Evolutionary conservation across 169 alveolate species (phyloP).

Genomic region (Cyclospora cayetanensis): DNA sequence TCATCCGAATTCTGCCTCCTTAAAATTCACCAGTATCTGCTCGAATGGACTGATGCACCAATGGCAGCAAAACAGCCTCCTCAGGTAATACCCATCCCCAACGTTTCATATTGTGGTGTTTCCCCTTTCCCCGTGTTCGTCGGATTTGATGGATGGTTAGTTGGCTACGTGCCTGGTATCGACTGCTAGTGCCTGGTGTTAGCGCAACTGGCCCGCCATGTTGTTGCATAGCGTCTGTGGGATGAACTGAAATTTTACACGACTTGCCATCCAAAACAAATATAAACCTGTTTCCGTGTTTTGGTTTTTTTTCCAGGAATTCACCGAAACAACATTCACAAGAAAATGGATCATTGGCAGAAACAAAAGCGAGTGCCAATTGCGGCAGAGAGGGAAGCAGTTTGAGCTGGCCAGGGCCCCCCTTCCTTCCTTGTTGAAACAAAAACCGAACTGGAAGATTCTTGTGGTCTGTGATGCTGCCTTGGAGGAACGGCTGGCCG

Average conservation of each 20-base stretch:
- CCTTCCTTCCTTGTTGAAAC: not conserved
- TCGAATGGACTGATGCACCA: not conserved
- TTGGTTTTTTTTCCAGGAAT: slow-evolving; percentile 13
- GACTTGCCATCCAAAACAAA: not conserved
- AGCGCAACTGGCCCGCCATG: no score
- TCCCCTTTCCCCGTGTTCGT: no score
- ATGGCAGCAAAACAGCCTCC: no score
- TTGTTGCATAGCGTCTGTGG: no score
- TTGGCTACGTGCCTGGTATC: no score
- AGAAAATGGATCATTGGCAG: not conserved
- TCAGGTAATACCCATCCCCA: no score
- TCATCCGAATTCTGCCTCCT: not conserved
- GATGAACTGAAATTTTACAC: no score
- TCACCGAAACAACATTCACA: not conserved
- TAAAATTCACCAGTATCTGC: not conserved
- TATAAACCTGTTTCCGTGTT: not conserved
- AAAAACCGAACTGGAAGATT: not conserved
- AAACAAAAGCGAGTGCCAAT: not conserved
- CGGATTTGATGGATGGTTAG: no score
- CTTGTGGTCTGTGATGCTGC: slow-evolving; percentile 1
- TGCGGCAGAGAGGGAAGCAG: not conserved
- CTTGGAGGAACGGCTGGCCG: not conserved
- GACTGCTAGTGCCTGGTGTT: no score
- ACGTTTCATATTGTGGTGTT: no score
- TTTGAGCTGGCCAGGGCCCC: not conserved